These are phyloP conservation scores for Linum tenue DNA, from an alignment of 345 rosid species.

Conservation along the genomic window DNA sequence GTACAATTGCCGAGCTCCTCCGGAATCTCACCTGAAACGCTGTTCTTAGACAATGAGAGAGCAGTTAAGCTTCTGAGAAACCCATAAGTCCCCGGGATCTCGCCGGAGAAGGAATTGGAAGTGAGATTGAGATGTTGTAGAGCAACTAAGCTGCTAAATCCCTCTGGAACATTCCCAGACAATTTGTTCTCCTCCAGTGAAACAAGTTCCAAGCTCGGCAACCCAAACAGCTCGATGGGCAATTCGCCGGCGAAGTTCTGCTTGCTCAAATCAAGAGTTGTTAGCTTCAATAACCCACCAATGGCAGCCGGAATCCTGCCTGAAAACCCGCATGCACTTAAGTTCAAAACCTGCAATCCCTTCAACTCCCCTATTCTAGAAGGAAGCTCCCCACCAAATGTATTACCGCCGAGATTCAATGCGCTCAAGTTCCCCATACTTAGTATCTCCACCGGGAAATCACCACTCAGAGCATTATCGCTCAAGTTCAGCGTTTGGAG, in stretches of 20 bases:
- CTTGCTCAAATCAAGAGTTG: conserved; percentile 24
- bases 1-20: conserved; percentile 81
- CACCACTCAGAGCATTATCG: conserved; percentile 47
- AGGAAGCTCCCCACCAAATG: conserved; percentile 21
- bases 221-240: conserved; percentile 68
- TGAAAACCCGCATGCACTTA: conserved; percentile 19
- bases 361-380: conserved; percentile 17
- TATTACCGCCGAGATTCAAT: conserved; percentile 50
- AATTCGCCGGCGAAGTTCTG: conserved; percentile 28
- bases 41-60: conserved; percentile 65
- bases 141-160: conserved; percentile 76
- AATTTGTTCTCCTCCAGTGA: conserved; percentile 76
- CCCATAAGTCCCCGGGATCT: conserved; percentile 60
- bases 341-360: conserved; percentile 14
- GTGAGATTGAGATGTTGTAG: conserved; percentile 61
- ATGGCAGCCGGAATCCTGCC: conserved; percentile 20
- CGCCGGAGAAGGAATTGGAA: conserved; percentile 56
- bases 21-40: conserved; percentile 56
- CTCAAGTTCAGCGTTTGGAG: conserved; percentile 50
- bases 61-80: conserved; percentile 54
- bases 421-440: conserved; percentile 46
- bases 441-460: conserved; percentile 53
- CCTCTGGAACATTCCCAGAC: conserved; percentile 69
- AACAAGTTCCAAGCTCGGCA: conserved; percentile 76
- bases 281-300: conserved; percentile 21